Evolutionary conservation across 1,284 basidiomycete species (phyloP), one percentile per base, ranked within the genome.

Genomic region (Trichosporon sp.): DNA sequence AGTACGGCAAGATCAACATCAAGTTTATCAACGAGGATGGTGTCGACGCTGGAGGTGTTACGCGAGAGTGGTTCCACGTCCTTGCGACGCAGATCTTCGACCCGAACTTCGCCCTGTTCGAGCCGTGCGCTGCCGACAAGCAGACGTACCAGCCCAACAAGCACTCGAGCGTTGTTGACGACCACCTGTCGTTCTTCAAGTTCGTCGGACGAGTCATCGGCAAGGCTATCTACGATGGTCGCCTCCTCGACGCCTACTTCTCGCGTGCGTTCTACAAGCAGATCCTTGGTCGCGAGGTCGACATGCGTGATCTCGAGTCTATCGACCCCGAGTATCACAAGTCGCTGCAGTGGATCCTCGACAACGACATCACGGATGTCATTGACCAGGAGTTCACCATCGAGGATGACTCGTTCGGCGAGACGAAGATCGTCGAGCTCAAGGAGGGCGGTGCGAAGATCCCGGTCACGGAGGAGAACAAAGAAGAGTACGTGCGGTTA

Each of bases 41-140:
- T 69, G 92, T 99, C 56, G 96, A 99, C 78, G 96, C 96, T 0
- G 96, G 96, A 27, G 96, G 96, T 73, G 92, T 99, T 46, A 97
- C 96, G 2, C 86, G 95, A 69, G 95, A 98, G 82, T 98, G 95
- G 95, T 97, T 95, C 87, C 91, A 94, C 72, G 95, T 97, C 61
- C 86, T 99, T 21, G 95, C 95, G 1, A 86, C 94, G 61, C 95
- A 97, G 79, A 99, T 99, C 90, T 98, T 99, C 81, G 94, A 99
- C 78, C 95, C 96, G n/a, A 92, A 96, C 81, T 97, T 99, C 73
- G 78, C 75, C 11, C 85, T 99, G 21, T 99, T 99, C 86, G 92
- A 97, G 77, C 95, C 95, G 10, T 97, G 93, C 75, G 92, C 93
- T 0, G 94, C 93, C 5, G 94, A 97, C 78, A 87, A 88, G 71